Evolutionary conservation across 805 yeast genomes (phyloP).

Genomic region (Candida incommunis): DNA sequence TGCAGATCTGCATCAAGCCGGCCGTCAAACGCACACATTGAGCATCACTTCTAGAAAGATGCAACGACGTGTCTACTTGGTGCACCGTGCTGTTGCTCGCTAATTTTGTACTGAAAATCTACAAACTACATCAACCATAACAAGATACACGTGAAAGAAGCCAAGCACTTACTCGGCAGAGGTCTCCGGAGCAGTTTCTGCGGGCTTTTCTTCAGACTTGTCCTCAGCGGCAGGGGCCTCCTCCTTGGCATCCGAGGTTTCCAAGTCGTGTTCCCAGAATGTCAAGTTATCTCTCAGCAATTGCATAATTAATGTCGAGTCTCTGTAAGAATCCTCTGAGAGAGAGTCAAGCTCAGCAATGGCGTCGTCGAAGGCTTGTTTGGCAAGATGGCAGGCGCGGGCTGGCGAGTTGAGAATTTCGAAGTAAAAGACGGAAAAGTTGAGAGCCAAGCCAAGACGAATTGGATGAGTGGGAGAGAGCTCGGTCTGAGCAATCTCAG

Average conservation of each 20-base stretch:
- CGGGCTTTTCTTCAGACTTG: slow-evolving; percentile 15
- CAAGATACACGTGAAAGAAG: no score
- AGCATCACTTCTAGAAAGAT: no score
- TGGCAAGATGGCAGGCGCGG: slow-evolving; percentile 97
- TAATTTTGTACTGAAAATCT: no score
- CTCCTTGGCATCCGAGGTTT: slow-evolving; percentile 49
- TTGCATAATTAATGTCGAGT: slow-evolving; percentile 97
- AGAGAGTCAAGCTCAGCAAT: slow-evolving; percentile 96
- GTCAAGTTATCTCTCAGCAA: slow-evolving; percentile 96
- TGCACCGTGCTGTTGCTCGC: no score
- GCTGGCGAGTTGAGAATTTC: slow-evolving; percentile 97
- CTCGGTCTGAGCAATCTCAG: slow-evolving; percentile 93
- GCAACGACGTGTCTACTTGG: no score
- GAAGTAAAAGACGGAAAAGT: slow-evolving; percentile 95
- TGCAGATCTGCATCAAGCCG: no score
- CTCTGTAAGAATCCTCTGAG: slow-evolving; percentile 97
- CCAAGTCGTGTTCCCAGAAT: slow-evolving; percentile 92
- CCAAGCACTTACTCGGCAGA: no score
- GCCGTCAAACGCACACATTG: no score
- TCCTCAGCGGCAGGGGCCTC: slow-evolving; percentile 19
- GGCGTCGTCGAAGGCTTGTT: slow-evolving; percentile 98
- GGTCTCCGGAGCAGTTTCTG: slow-evolving; percentile 12
- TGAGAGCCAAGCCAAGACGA: slow-evolving; percentile 93
- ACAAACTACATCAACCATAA: no score
- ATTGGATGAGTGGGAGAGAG: slow-evolving; percentile 98